Evolutionary conservation across 2,329 filamentous ascomycete species (phyloP), one percentile per base, ranked within the genome.

Genomic region (Clonostachys rhizophaga): DNA sequence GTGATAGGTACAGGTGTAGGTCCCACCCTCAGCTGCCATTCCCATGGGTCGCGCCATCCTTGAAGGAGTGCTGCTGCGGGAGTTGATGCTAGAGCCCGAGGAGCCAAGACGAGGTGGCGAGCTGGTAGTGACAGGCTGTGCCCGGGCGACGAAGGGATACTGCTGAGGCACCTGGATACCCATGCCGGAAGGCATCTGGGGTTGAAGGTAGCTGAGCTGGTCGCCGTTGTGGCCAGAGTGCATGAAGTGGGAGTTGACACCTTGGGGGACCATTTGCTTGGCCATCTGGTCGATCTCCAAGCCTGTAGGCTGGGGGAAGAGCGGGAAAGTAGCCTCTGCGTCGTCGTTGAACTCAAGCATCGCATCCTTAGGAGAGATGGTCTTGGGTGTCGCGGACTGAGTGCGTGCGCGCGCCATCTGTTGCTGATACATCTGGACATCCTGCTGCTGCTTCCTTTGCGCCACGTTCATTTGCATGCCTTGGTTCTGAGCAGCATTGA

Each of bases 1-100:
- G 59, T 95, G 91, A 58, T 96, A 96, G 1, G 91, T 96, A 67
- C 94, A 99, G 2, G 91, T 95, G 69, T 96, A 99, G 0, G 91
- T 96, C 12, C 92, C 92, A 17, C 84, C 80, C 54, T 95, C 89
- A 0, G 90, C 87, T 14, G 75, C 74, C 3, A 85, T 83, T 39
- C 83, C 76, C 2, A 71, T 64, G 0, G 90, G 89, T 36, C 77
- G 72, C 59, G 74, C 55, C 45, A 71, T 52, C 35, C 60, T 59
- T 6, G 49, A 56, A 9, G 68, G 63, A 10, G 62, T 68, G 30
- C 54, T 57, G n/a, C 57, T 50, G 46, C 59, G 41, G 24, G 66
- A 55, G 54, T 63, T 33, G 48, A 59, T 64, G 44, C 62, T 69
- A 2, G 68, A 70, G 12, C 73, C 69, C 4, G 65, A 60, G 1